Evolutionary conservation across 148 eudicot species (phyloP).

Genomic region (Silene latifolia): DNA sequence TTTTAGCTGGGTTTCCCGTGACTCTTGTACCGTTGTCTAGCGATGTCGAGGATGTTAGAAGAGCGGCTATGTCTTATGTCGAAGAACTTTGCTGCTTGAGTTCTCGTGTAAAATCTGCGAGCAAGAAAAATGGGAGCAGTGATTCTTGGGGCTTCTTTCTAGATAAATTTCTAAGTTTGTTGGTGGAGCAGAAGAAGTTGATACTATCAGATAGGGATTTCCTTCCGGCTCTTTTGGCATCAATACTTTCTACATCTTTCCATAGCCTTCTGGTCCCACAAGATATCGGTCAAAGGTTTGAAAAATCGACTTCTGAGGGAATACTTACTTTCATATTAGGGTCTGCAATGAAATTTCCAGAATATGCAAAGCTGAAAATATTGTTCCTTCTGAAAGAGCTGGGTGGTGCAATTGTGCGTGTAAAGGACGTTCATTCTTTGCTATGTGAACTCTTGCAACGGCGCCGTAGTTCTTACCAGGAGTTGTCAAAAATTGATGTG

Average conservation of each 20-base stretch:
- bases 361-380: slow-evolving; percentile 63
- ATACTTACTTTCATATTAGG: slow-evolving; percentile 50
- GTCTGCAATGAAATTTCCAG: slow-evolving; percentile 55
- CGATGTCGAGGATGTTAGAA: slow-evolving; percentile 57
- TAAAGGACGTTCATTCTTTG: slow-evolving; percentile 45
- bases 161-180: slow-evolving; percentile 51
- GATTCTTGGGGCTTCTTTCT: slow-evolving; percentile 50
- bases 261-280: slow-evolving; percentile 58
- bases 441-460: slow-evolving; percentile 56
- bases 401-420: slow-evolving; percentile 51
- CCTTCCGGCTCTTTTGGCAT: slow-evolving; percentile 58
- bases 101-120: slow-evolving; percentile 39
- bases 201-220: slow-evolving; percentile 65
- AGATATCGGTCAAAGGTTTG: slow-evolving; percentile 52
- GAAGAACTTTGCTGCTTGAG: slow-evolving; percentile 57
- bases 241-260: slow-evolving; percentile 52
- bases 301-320: slow-evolving; percentile 45
- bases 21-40: slow-evolving; percentile 69
- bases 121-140: slow-evolving; percentile 51
- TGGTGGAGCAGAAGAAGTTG: slow-evolving; percentile 76
- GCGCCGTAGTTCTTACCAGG: slow-evolving; percentile 33
- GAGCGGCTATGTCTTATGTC: slow-evolving; percentile 77
- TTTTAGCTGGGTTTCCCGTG: slow-evolving; percentile 62
- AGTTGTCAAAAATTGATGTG: slow-evolving; percentile 56
- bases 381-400: slow-evolving; percentile 65